Percentiles rank a stretch among this genome's conserved stretches.
These are phyloP conservation scores for Dimocarpus longan DNA, from an alignment of 345 rosid species.

Conservation along the genomic window DNA sequence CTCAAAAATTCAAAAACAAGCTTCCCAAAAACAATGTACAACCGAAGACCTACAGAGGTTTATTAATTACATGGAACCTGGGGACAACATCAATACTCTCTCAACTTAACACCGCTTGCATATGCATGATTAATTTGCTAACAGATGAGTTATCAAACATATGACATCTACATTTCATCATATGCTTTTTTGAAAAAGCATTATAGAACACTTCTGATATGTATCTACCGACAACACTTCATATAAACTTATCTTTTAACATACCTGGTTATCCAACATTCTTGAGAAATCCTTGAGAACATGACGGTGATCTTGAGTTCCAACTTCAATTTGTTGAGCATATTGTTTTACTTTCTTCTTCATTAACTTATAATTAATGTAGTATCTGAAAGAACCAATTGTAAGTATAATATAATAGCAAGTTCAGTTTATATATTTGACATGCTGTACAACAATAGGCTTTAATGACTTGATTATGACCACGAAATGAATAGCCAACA, in stretches of 20 bases:
- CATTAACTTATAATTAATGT: slow-evolving; percentile 94
- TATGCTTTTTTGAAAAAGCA: neutral
- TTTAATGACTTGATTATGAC: neutral
- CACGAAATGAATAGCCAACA: neutral
- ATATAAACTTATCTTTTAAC: slow-evolving; percentile 1
- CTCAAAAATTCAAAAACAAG: neutral
- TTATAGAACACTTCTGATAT: neutral
- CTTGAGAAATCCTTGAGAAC: slow-evolving; percentile 99
- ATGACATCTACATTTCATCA: neutral
- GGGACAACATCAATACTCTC: neutral
- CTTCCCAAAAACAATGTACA: neutral
- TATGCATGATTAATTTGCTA: neutral
- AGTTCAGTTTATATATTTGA: neutral
- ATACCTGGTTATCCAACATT: slow-evolving; percentile 92
- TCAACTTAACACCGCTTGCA: neutral
- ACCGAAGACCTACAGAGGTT: neutral
- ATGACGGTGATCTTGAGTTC: slow-evolving; percentile 72
- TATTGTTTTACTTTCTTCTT: slow-evolving; percentile 90
- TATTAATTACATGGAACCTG: neutral
- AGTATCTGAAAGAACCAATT: slow-evolving; percentile 54
- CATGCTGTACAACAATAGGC: neutral
- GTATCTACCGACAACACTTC: neutral
- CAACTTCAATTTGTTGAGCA: slow-evolving; percentile 77
- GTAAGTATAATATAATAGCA: neutral
- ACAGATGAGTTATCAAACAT: neutral